Evolutionary conservation across 2,329 filamentous ascomycete species (phyloP), one percentile per base, ranked within the genome.

Genomic region (Venturia effusa): DNA sequence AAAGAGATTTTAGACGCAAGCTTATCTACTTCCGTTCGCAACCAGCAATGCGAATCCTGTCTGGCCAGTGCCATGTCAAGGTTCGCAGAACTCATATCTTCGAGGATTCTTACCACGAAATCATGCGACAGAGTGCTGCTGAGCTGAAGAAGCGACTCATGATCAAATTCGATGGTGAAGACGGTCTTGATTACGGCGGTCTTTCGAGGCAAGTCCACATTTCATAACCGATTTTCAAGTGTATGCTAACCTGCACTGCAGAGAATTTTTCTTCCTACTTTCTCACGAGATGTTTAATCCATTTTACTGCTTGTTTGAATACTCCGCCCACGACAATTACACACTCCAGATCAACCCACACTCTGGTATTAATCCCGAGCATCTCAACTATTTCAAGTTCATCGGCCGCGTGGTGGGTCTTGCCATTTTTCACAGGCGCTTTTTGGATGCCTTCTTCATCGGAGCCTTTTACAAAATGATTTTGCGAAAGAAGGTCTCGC

Each of bases 251-350:
- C 22, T 30, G 57, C n/a, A 57, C 54, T 61, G 45, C 70, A 85
- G 92, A 84, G 94, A 99, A 78, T 99, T 99, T 81, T 99, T 99
- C 83, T 99, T 99, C 86, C 81, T 99, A 48, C 85, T 99, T 64
- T 97, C 93, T 19, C 94, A 99, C 78, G 94, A 99, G 80, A 99
- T 99, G 94, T 99, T 99, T 81, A 99, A 99, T 76, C 94, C 94
- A 39, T 99, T 99, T 79, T 99, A 99, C 80, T 99, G 94, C 75
- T 83, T 99, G 63, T 99, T 99, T 81, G 94, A 99, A 79, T 99
- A 99, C 77, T 97, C 94, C 32, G 94, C 94, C 45, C 94, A 99
- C 81, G 94, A 99, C 85, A 99, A 99, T 80, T 99, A 99, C 79
- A 99, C 94, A 37, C 88, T 99, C 64, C 94, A 99, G 78, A 99